Evolutionary conservation across 1,284 basidiomycete genomes (phyloP).

Genomic region (Filobasidium uniguttulatum): DNA sequence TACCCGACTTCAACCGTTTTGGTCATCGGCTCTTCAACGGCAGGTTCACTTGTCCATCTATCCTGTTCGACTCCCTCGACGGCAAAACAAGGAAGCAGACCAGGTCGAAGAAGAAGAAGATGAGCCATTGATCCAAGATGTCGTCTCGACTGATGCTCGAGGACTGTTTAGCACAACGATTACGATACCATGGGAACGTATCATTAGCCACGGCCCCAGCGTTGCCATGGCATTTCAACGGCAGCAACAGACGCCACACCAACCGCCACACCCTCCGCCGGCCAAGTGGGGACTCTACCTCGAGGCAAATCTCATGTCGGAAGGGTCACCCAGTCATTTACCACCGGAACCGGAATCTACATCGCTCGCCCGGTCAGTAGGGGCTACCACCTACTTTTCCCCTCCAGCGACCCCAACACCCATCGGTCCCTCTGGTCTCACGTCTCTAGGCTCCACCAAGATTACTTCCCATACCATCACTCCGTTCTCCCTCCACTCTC

Average conservation of each 20-base stretch:
- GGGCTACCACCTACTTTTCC: conserved; percentile 13
- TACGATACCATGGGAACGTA: conserved; percentile 50
- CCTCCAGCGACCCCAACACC: conserved; percentile 4
- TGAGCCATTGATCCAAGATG: conserved; percentile 42
- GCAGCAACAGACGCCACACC: too few species aligned
- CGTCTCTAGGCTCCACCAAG: conserved; percentile 15
- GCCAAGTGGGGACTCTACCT: conserved; percentile 42
- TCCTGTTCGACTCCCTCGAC: conserved; percentile 11
- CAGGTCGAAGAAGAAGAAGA: conserved; percentile 16
- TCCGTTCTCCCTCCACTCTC: conserved; percentile 18
- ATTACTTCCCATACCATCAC: conserved; percentile 18
- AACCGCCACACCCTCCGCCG: conserved; percentile 31
- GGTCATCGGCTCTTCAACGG: conserved; percentile 26
- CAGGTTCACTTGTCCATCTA: conserved; percentile 24
- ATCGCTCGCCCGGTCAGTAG: conserved; percentile 2
- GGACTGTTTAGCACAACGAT: conserved; percentile 57
- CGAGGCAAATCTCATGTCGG: conserved; percentile 15
- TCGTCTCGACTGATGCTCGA: conserved; percentile 49
- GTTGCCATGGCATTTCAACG: conserved; percentile 48
- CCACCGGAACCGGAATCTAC: conserved; percentile 18
- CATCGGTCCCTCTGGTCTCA: conserved; percentile 13
- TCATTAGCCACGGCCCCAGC: conserved; percentile 49
- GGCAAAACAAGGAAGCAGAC: background rate
- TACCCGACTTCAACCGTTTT: conserved; percentile 58
- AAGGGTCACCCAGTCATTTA: conserved; percentile 24